Evolutionary conservation across 2,329 filamentous ascomycete genomes (phyloP).

Genomic region (Endoconidiophora polonica): DNA sequence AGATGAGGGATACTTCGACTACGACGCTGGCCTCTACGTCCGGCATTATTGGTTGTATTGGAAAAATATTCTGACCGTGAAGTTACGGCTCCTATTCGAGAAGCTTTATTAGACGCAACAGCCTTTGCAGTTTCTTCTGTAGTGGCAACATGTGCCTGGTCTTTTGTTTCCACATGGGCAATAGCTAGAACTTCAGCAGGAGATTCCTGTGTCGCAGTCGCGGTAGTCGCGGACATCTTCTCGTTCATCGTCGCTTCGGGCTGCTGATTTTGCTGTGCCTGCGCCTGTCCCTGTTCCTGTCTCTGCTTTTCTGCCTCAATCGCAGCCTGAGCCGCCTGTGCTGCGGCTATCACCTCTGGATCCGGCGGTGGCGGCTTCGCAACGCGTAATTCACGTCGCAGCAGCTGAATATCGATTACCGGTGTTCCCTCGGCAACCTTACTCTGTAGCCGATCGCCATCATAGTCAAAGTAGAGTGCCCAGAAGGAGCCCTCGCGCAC

Average conservation of each 20-base stretch:
- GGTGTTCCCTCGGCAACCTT: slow-evolving; percentile 31
- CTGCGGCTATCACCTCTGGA: slow-evolving; percentile 7
- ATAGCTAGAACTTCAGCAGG: background rate
- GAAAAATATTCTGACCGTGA: too few species aligned
- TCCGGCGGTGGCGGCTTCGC: slow-evolving; percentile 10
- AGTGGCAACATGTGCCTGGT: background rate
- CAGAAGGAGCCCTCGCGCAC: slow-evolving; percentile 28
- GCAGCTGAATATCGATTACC: slow-evolving; percentile 39
- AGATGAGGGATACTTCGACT: too few species aligned
- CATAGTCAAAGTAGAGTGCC: slow-evolving; percentile 31
- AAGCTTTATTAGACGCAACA: too few species aligned
- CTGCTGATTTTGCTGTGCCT: background rate
- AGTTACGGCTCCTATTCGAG: too few species aligned
- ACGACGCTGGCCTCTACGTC: too few species aligned
- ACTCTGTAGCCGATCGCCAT: slow-evolving; percentile 26
- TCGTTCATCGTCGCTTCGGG: background rate
- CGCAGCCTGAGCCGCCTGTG: slow-evolving; percentile 1
- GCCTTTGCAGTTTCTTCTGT: too few species aligned
- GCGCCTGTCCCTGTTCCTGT: background rate
- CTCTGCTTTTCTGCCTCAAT: background rate
- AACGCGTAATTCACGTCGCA: slow-evolving; percentile 26
- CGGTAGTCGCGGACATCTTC: background rate
- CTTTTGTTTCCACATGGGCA: background rate
- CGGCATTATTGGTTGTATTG: too few species aligned
- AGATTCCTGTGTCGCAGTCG: background rate